Evolutionary conservation across 2,329 filamentous ascomycete genomes (phyloP), one percentile per base, ranked within the genome.

Genomic region (Daldinia sp.): DNA sequence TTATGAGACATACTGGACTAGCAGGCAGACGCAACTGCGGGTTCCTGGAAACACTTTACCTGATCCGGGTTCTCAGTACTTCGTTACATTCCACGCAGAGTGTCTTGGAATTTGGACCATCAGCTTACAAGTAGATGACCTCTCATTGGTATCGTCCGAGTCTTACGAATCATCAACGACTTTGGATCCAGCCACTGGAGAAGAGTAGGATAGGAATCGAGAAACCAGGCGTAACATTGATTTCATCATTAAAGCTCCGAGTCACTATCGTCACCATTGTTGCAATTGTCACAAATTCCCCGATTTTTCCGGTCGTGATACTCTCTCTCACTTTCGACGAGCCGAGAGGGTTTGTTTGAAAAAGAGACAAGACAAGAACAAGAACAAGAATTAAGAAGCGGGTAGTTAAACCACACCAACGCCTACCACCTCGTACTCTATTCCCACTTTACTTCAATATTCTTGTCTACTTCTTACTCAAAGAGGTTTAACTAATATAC

Each of bases 21-120:
- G 59, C 48, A 62, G 60, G 58, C 39, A 65, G 54, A 61, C 58
- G 51, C 67, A 66, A 41, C 60, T 62, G 67, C 58, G 67, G 65
- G 69, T 69, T 69, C 63, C 67, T 71, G 67, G 60, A 57, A 53
- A 46, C 61, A 65, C 61, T 44, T 67, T 72, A 51, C 67, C 67
- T 66, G 39, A 69, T 72, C 67, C 67, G 67, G 69, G 56, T 65
- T 48, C 55, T 30, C 53, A 50, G 30, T 62, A 33, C 23, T 46
- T 65, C 39, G 59, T 56, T 55, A 57, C 67, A 72, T 72, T 69
- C 69, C 69, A 63, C 61, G 37, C 55, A 35, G 28, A 23, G 59
- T 60, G 64, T 65, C 61, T 69, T 51, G 57, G 2, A 57, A 55
- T 28, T 35, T 13, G 48, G 50, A 35, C 26, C 50, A 65, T 72